Evolutionary conservation across 139 green algal species (phyloP), one percentile per base, ranked within the genome.

Genomic region (Haematococcus lacustris): DNA sequence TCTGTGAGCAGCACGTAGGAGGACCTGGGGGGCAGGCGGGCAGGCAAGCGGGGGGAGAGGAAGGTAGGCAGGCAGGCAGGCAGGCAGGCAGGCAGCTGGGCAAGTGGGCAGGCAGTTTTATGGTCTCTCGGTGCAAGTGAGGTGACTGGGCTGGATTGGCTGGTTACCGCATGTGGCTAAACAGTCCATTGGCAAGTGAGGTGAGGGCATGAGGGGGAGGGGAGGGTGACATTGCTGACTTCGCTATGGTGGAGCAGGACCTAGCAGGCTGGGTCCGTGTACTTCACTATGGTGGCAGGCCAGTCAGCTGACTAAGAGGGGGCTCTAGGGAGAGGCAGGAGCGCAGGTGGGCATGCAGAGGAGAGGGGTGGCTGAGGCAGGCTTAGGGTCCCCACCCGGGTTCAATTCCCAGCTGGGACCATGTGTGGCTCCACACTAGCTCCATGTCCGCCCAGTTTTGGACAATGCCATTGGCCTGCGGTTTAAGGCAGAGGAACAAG

Each of bases 391-490:
- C 28, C 13, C 57, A 65, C 26, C 13, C 25, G 32, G 57, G 26
- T 5, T 30, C 26, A 34, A 5, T 25, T 65, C 57, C 13, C 67
- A 74, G 38, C 0, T 82, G 37, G 2, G 71, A 39, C 60, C 92
- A 93, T 21, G 82, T 78, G 75, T 91, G 81, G 51, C 88, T 71
- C 88, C 86, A 92, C 1, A 93, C 62, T 28, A 81, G 71, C 33
- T 73, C 30, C 88, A 94, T 93, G 39, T 91, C 88, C 3, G 83
- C 77, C 88, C 88, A 94, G 63, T 76, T 75, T 43, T 86, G 80
- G n/a, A 96, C 85, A 26, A 93, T 71, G 21, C 89, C 88, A 41
- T 91, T 91, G 32, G 40, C 76, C n/a, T 93, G 76, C 25, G 89
- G 89, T 51, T 92, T 93, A 25, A 37, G 76, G 37, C 13, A 50